Base-by-base conservation (phyloP, 805 yeast genomes). In the Saccharomycopsis fermentans region DNA sequence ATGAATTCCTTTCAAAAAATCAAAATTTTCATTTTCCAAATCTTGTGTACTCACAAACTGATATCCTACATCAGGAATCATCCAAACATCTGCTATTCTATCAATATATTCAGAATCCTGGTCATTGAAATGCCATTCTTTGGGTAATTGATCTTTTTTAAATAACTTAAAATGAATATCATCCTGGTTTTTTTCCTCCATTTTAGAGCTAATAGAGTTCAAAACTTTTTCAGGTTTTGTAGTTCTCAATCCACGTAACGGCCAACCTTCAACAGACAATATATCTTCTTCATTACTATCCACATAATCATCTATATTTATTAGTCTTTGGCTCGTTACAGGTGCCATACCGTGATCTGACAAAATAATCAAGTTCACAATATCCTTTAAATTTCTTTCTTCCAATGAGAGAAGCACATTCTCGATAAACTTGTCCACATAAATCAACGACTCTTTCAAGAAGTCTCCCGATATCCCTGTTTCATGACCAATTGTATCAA, bases 331-430 rank as follows among this genome's bases (percentile, higher is more conserved):
- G 62, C 83, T 79, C 0, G 88, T 78, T 1, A 96, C 86, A 6
- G 96, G 92, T 0, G 95, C 85, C 96, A 90, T 90, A 11, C 97
- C 97, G 68, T 90, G 97, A 69, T 91, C 97, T 52, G 96, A 87
- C 3, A 91, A 86, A 50, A 91, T 73, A 0, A 92, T 71, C 21
- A 91, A 71, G 68, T 92, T 91, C 19, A 86, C 87, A 48, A 89
- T 76, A 24, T 82, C 76, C 0, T 78, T 71, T 60, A 90, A 71
- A 63, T 86, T 83, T 58, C 96, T 74, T 19, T 68, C 66, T 0
- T 66, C 59, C 21, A 91, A 64, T 8, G 79, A 84, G 27, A 70
- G 62, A 16, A 76, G 72, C 43, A 89, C 59, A 4, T 73, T 67
- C 16, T 75, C 77, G 14, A 92, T 70, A 62, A 85, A 84, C 14